phyloP scores from a whole-genome alignment of 768 basidiomycete genomes.

The Galerina sulciceps region DNA sequence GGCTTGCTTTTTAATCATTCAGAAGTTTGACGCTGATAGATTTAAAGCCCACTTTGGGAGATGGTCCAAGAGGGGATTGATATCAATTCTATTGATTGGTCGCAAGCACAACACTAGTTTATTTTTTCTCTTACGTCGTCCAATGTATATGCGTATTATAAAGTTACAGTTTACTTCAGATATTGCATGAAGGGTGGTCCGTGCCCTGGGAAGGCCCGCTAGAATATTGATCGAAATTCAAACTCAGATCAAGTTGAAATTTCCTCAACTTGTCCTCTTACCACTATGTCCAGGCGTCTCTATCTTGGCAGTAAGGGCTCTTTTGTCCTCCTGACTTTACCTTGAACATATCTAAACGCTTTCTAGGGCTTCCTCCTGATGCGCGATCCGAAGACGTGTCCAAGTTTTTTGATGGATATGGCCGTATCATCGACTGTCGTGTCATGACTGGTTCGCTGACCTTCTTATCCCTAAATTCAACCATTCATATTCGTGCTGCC shows the following conservation, averaged over 20 bases:
- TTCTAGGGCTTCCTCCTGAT: constrained; percentile 79
- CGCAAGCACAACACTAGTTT: constrained; percentile 81
- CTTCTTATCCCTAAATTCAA: neutral
- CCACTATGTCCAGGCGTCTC: constrained; percentile 80
- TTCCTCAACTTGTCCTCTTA: constrained; percentile 34
- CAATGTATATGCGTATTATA: constrained; percentile 13
- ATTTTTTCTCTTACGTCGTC: constrained; percentile 17
- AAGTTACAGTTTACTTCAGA: constrained; percentile 4
- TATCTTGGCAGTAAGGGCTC: constrained; percentile 77
- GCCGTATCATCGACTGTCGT: constrained; percentile 86
- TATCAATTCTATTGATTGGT: constrained; percentile 94
- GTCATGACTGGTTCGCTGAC: constrained; percentile 84
- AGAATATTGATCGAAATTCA: constrained; percentile 35
- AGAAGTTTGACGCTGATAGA: constrained; percentile 11
- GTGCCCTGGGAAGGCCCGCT: constrained; percentile 40
- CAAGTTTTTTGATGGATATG: constrained; percentile 91
- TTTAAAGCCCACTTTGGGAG: constrained; percentile 89
- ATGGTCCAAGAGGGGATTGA: constrained; percentile 99
- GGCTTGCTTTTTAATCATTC: constrained; percentile 19
- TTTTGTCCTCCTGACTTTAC: neutral
- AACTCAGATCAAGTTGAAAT: constrained; percentile 45
- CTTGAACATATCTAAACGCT: constrained; percentile 1
- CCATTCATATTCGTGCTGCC: constrained; percentile 12
- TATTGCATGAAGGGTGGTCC: constrained; percentile 41
- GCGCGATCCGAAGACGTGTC: constrained; percentile 82